Conservation (phyloP, 805 yeast genomes). For the Kuraishia capsulata region DNA sequence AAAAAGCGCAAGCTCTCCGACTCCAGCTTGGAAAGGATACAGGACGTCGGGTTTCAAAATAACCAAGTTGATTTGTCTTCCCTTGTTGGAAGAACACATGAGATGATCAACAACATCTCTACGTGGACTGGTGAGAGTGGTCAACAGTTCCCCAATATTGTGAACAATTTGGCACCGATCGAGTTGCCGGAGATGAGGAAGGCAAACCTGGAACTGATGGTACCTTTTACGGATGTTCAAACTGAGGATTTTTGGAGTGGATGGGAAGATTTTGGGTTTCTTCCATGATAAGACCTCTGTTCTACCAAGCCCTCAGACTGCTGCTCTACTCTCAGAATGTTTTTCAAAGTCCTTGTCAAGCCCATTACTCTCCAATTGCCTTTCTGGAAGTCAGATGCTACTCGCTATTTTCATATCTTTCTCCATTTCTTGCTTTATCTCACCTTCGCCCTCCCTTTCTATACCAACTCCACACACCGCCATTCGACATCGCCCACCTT, state of each 20-base stretch:
- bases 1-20: background rate
- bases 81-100: conserved; percentile 39
- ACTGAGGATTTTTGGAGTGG: conserved; percentile 39
- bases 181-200: background rate
- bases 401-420: too few relatives aligned
- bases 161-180: background rate
- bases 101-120: conserved; percentile 53
- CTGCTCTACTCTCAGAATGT: background rate
- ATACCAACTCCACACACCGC: conserved; percentile 2
- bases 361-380: too few relatives aligned
- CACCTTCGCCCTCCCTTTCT: too few relatives aligned
- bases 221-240: conserved; percentile 8
- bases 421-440: too few relatives aligned
- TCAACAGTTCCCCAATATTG: conserved; percentile 28
- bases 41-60: too few relatives aligned
- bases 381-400: too few relatives aligned
- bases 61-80: conserved; percentile 10
- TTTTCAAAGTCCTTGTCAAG: background rate
- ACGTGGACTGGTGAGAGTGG: conserved; percentile 48
- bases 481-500: conserved; percentile 2
- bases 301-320: background rate
- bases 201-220: background rate
- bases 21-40: too few relatives aligned
- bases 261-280: conserved; percentile 39
- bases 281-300: conserved; percentile 18